Evolutionary conservation across 306 rosid genomes (phyloP), one percentile per base, ranked within the genome.

Genomic region (Carpinus viminea): DNA sequence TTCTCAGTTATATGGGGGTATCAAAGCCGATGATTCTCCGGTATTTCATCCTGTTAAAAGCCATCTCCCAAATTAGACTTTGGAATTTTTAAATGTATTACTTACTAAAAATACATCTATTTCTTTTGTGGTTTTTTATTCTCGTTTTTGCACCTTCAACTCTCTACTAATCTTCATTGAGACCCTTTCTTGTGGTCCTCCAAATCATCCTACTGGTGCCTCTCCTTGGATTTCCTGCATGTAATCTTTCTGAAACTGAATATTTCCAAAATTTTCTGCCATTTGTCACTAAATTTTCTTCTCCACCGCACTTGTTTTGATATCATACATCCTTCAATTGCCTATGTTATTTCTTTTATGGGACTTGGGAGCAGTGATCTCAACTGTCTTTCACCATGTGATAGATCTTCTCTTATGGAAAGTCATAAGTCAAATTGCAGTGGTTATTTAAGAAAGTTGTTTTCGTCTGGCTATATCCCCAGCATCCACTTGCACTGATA

Each of bases 401-500:
- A 47, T 43, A 36, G 50, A 65, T 48, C 56, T 20, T 20, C 10
- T 53, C 34, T 48, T 36, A 3, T 21, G 74, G 74, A 13, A 26
- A 48, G 34, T 47, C 57, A 70, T 24, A 8, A 18, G 13, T 28
- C 34, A 46, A 51, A 41, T 78, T 46, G 15, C 76, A 10, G 36
- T 56, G 51, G 36, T 76, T 56, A 31, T 72, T 53, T 62, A 62
- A 48, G 52, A 65, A 65, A 62, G 46, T 51, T 52, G 7, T 26
- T 65, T 34, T 70, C 71, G 16, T 68, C n/a, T 60, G 60, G 73
- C 24, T 53, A 62, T 16, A 76, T 73, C 60, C 76, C 45, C 10
- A 9, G 57, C 54, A 77, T 77, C 48, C 73, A 71, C 76, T 65
- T 80, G 60, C 59, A 48, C 9, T 66, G 50, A 78, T 34, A 48